Percentiles rank a stretch among this genome's conserved stretches.
These are phyloP conservation scores for Colletotrichum nymphaeae DNA, from an alignment of 2,329 filamentous ascomycete species.

Conservation along the genomic window DNA sequence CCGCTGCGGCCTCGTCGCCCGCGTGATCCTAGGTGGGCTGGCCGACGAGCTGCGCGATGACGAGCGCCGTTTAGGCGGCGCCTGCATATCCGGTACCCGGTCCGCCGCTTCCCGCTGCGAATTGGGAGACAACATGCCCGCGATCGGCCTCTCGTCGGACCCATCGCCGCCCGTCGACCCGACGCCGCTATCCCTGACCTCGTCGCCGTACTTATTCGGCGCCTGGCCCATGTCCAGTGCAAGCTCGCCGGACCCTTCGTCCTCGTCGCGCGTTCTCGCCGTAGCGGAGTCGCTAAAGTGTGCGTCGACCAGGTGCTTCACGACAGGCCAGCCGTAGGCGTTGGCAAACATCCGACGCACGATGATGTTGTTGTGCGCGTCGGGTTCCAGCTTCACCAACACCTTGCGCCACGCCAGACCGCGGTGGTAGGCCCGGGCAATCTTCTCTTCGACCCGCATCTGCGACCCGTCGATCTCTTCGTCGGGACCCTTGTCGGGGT, in stretches of 20 bases:
- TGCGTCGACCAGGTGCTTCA: constrained; percentile 93
- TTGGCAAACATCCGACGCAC: constrained; percentile 97
- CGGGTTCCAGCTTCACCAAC: constrained; percentile 92
- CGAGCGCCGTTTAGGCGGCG: constrained; percentile 28
- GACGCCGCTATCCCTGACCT: constrained; percentile 63
- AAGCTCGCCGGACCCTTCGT: constrained; percentile 75
- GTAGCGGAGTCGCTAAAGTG: constrained; percentile 85
- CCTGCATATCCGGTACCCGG: constrained; percentile 57
- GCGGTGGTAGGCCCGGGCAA: constrained; percentile 92
- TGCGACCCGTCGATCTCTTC: constrained; percentile 66
- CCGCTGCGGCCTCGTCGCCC: constrained; percentile 4
- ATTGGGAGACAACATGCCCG: constrained; percentile 40
- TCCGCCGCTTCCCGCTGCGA: constrained; percentile 54
- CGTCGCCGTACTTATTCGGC: constrained; percentile 72
- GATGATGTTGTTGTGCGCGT: constrained; percentile 98
- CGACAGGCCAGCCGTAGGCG: constrained; percentile 96
- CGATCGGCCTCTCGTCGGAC: constrained; percentile 37
- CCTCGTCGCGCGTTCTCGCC: constrained; percentile 74
- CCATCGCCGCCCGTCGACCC: not conserved
- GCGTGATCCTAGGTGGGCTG: constrained; percentile 25
- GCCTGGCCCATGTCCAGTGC: constrained; percentile 69
- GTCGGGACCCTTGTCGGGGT: constrained; percentile 52
- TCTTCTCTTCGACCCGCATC: constrained; percentile 97
- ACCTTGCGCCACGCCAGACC: constrained; percentile 97
- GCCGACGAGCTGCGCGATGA: constrained; percentile 25